These are phyloP conservation scores for Mucor velutinosus DNA, from an alignment of 371 early-diverging fungal genomes.

Conservation along the genomic window DNA sequence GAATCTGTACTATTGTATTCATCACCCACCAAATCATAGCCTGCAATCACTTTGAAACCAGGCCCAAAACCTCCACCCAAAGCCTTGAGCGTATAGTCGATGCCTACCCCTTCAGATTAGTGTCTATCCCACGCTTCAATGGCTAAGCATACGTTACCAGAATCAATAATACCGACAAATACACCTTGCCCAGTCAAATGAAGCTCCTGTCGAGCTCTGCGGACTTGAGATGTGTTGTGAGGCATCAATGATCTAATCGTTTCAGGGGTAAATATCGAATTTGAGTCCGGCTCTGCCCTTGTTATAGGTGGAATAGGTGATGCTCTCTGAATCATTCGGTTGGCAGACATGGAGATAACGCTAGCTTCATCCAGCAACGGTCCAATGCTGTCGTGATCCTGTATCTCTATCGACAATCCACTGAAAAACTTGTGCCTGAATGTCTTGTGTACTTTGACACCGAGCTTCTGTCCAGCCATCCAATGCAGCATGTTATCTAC, in stretches of 20 bases:
- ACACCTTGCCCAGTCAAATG: conserved; percentile 26
- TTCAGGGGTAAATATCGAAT: background rate
- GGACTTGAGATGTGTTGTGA: conserved; percentile 14
- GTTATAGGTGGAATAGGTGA: background rate
- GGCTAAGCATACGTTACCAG: conserved; percentile 17
- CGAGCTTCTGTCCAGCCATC: background rate
- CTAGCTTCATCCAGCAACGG: background rate
- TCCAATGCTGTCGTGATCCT: background rate
- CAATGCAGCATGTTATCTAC: background rate
- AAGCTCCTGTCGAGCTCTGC: conserved; percentile 17
- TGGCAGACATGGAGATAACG: background rate
- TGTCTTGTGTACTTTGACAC: background rate
- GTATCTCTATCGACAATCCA: background rate
- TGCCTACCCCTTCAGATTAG: conserved; percentile 21
- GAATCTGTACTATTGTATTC: conserved; percentile 24
- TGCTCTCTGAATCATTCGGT: background rate
- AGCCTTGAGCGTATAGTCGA: conserved; percentile 72
- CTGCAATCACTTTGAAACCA: conserved; percentile 60
- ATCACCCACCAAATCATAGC: conserved; percentile 67
- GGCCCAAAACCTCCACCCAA: conserved; percentile 71
- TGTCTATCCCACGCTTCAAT: background rate
- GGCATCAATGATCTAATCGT: conserved; percentile 19
- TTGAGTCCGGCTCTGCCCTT: background rate
- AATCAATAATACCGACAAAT: conserved; percentile 41
- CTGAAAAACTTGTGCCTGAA: background rate